Evolutionary conservation across 108 stramenopile genomes (phyloP), one percentile per base, ranked within the genome.

Genomic region (Discostella stelligeroides): DNA sequence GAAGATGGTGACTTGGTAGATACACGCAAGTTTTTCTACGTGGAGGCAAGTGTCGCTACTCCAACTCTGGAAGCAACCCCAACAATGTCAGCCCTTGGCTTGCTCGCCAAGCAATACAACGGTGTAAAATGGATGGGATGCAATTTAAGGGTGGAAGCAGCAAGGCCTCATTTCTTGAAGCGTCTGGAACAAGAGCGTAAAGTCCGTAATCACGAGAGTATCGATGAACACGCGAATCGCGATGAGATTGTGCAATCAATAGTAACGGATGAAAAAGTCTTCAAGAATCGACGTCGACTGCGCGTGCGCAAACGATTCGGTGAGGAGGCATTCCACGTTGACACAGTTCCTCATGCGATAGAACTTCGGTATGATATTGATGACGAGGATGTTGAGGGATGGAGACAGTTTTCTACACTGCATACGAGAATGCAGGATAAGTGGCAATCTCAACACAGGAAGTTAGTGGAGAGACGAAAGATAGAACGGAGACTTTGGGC

Each of bases 71-170:
- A 81, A 5, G 37, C 57, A 15, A 34, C 34, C n/a, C 3, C 14
- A 17, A 17, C n/a, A 39, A 0, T 28, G 20, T 76, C 85, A 11
- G 84, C 88, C 0, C 63, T 89, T 40, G 81, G 79, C 7, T 62
- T 85, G n/a, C 68, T 90, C 40, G 51, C 80, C 42, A 80, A 86
- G 41, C 81, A 80, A 50, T 91, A 89, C 60, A 62, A 94, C 79
- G 91, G 90, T 75, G 86, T 88, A 40, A 94, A 88, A 68, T 94
- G 93, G 93, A 91, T 88, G 60, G 93, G 93, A 48, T 94, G 90
- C 50, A 75, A 68, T 41, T 51, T 94, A 12, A 34, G 69, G 23
- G 87, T 94, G 4, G 83, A 91, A 74, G 43, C 53, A 30, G 90
- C 93, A 18, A 80, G 65, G 53, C 87, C 86, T 20, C 85, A 87